Evolutionary conservation across 1,284 basidiomycete species (phyloP), one percentile per base, ranked within the genome.

Genomic region (Chondrostereum purpureum): DNA sequence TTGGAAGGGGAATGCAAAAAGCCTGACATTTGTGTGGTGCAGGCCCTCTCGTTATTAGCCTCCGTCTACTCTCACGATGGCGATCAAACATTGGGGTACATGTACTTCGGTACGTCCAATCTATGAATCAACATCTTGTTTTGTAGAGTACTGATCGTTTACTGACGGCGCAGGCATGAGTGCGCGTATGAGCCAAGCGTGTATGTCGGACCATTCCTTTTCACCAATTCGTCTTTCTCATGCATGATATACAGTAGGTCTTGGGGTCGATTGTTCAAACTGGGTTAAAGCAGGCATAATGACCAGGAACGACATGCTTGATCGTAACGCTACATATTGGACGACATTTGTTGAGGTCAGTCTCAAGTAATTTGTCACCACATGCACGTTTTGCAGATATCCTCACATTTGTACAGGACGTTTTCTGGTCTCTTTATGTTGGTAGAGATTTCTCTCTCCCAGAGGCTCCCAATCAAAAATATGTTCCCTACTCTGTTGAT

Each of bases 11-110:
- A 85, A 56, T 78, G 75, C 50, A 67, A 71, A 47, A 66, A 69
- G 40, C 81, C 82, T 2, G 77, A 73, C 31, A 63, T 84, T 14
- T 73, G 76, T 44, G 69, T 77, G 3, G 74, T 84, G 2, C 73
- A 77, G 33, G 80, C 72, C 1, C 58, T 85, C 13, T 71, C 73
- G 1, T 61, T 78, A 13, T 53, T 83, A 6, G 74, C 74, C 2
- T 77, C 74, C 48, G 83, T 73, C 57, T 72, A 82, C 53, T 78
- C 73, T 3, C 68, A 73, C 0, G 62, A 68, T 22, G 77, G 75
- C 1, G 74, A 78, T 42, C 77, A 77, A 55, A 74, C 73, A 0
- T 55, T 80, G 3, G 78, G 76, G 0, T 80, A 77, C 53, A 58
- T 79, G 48, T 80, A 76, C 54, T 78, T 80, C 50, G 79, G 77